A percentile compares a stretch with the other conserved stretches of the same genome.
These are phyloP conservation scores for Penicillium longicatenatum DNA, from an alignment of 495 filamentous ascomycete species.

Conservation along the genomic window DNA sequence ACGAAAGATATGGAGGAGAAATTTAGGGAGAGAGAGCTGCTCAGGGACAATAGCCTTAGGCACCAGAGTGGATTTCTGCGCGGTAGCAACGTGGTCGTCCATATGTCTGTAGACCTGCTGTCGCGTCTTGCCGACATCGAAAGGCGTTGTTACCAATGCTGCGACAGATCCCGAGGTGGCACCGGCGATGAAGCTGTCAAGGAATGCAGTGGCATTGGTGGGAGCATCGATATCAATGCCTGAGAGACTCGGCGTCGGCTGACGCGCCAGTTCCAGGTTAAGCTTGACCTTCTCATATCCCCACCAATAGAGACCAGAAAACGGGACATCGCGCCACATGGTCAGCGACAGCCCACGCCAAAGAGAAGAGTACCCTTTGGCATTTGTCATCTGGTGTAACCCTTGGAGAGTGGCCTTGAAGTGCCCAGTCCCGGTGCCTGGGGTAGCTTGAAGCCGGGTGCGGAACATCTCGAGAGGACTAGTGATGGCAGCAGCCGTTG, in stretches of 20 bases:
- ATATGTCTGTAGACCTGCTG: conserved; percentile 74
- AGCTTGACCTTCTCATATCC: conserved; percentile 85
- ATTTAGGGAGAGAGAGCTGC: conserved; percentile 70
- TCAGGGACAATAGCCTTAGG: conserved; percentile 59
- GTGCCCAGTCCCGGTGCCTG: conserved; percentile 56
- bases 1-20: conserved; percentile 84
- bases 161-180: conserved; percentile 80
- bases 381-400: conserved; percentile 74
- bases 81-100: conserved; percentile 39
- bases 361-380: conserved; percentile 74
- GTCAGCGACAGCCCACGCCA: conserved; percentile 94
- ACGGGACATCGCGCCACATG: conserved; percentile 95
- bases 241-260: conserved; percentile 33
- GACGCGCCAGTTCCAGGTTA: conserved; percentile 62
- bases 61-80: conserved; percentile 11
- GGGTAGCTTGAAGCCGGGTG: conserved; percentile 82
- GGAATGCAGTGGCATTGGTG: conserved; percentile 53
- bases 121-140: conserved; percentile 96
- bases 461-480: conserved; percentile 94
- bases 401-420: conserved; percentile 76
- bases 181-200: conserved; percentile 87
- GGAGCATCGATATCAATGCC: conserved; percentile 14
- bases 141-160: conserved; percentile 89
- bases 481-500: conserved; percentile 78
- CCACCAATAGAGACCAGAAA: conserved; percentile 97